Conservation (phyloP, 2,329 filamentous ascomycete species). For the Fusarium acutatum region DNA sequence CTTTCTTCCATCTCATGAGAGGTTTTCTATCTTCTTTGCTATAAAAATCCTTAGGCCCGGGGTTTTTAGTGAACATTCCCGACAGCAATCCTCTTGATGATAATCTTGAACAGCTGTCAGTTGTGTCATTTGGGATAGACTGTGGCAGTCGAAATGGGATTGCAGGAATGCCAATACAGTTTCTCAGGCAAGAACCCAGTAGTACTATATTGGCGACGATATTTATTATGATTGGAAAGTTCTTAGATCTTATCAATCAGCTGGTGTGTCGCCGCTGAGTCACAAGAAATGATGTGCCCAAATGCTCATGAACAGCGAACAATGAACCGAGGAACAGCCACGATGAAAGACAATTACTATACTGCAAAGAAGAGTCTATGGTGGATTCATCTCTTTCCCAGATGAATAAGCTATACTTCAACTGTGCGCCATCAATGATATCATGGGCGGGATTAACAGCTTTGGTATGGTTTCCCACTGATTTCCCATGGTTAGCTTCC, state of each 20-base stretch:
- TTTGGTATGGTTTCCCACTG: too few species aligned
- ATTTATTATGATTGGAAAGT: background rate
- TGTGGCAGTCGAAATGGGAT: background rate
- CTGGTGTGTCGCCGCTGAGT: background rate
- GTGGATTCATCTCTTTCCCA: background rate
- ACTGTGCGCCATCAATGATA: background rate
- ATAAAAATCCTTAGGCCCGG: accelerated
- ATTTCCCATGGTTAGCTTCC: background rate
- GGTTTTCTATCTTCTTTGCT: background rate
- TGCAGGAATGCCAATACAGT: background rate
- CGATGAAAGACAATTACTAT: background rate
- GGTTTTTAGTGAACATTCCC: background rate
- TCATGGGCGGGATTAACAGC: background rate
- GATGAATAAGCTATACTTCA: background rate
- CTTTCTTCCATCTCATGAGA: background rate
- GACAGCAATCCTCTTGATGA: accelerated
- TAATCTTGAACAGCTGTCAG: background rate
- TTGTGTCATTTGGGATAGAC: too few species aligned
- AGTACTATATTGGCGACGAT: accelerated
- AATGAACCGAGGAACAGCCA: background rate
- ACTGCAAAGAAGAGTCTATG: too few species aligned
- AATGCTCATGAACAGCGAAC: background rate
- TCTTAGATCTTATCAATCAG: background rate
- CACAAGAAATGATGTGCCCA: too few species aligned
- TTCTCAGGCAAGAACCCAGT: background rate